These are phyloP conservation scores for Waltergamsia citrina DNA, from an alignment of 2,329 filamentous ascomycete species.

Conservation along the genomic window DNA sequence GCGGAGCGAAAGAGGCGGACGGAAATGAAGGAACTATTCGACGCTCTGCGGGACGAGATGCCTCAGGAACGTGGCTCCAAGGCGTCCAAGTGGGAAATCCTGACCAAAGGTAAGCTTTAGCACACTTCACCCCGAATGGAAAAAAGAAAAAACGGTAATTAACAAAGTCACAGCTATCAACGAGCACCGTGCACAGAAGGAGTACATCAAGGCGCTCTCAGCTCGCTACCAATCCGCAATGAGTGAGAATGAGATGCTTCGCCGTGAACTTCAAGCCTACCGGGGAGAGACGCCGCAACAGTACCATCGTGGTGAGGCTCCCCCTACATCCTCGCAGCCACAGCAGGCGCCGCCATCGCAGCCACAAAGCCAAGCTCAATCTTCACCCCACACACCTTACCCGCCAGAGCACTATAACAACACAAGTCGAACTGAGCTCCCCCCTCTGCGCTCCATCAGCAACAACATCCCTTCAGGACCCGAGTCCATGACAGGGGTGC, in stretches of 20 bases:
- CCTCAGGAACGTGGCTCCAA: constrained; percentile 76
- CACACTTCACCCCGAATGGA: neutral
- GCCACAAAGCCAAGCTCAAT: too few relatives aligned
- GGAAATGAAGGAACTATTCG: constrained; percentile 84
- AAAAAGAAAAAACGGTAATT: neutral
- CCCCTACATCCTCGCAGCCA: constrained; percentile 7
- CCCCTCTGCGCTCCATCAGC: constrained; percentile 45
- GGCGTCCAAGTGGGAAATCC: constrained; percentile 82
- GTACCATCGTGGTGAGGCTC: constrained; percentile 20
- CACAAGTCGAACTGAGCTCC: constrained; percentile 38
- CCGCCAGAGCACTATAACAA: constrained; percentile 16
- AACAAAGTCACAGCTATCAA: neutral
- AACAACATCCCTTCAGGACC: constrained; percentile 26
- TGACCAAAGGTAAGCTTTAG: constrained; percentile 62
- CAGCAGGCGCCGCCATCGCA: constrained; percentile 8
- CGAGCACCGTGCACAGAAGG: constrained; percentile 27
- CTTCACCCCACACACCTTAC: constrained; percentile 15
- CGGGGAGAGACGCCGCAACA: constrained; percentile 38
- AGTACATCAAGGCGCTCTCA: constrained; percentile 36
- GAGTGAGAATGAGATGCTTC: constrained; percentile 36
- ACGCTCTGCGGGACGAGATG: constrained; percentile 68
- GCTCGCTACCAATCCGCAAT: constrained; percentile 30
- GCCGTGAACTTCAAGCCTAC: constrained; percentile 37
- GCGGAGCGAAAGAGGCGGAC: constrained; percentile 76
- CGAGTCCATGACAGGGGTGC: constrained; percentile 58